phyloP scores from a whole-genome alignment of 345 rosid species.

The Viola odorata region DNA sequence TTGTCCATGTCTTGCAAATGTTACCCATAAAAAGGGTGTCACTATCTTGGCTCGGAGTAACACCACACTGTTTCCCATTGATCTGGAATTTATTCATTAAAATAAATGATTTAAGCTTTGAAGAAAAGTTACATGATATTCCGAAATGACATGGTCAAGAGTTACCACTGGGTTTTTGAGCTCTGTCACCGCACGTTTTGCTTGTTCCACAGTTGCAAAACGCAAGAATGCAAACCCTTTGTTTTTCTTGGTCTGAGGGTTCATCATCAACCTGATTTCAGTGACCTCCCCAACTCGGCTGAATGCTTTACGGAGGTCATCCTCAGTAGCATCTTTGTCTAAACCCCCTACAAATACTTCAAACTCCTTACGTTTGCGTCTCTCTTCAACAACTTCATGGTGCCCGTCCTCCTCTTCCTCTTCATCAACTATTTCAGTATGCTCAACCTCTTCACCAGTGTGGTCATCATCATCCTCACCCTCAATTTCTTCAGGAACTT shows the following conservation, averaged over 20 bases:
- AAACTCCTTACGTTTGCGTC: slow-evolving; percentile 92
- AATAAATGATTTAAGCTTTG: slow-evolving; percentile 21
- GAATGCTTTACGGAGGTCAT: slow-evolving; percentile 75
- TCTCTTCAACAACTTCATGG: slow-evolving; percentile 67
- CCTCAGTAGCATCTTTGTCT: slow-evolving; percentile 82
- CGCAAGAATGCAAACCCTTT: slow-evolving; percentile 97
- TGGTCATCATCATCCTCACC: slow-evolving; percentile 55
- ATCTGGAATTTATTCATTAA: slow-evolving; percentile 63
- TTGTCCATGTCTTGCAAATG: slow-evolving; percentile 93
- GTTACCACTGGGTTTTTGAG: slow-evolving; percentile 87
- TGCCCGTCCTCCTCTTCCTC: slow-evolving; percentile 54
- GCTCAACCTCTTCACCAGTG: slow-evolving; percentile 43
- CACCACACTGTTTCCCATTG: slow-evolving; percentile 95
- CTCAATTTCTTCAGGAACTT: slow-evolving; percentile 49
- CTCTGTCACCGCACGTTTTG: slow-evolving; percentile 75
- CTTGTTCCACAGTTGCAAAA: slow-evolving; percentile 87
- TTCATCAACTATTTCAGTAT: slow-evolving; percentile 42
- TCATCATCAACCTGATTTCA: slow-evolving; percentile 87
- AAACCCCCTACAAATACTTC: slow-evolving; percentile 93
- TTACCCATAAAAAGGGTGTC: slow-evolving; percentile 95
- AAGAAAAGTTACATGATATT: slow-evolving; percentile 28
- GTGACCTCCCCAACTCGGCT: slow-evolving; percentile 73
- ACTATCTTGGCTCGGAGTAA: slow-evolving; percentile 90
- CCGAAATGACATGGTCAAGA: slow-evolving; percentile 30
- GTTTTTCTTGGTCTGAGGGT: slow-evolving; percentile 84